Conservation (phyloP, 495 filamentous ascomycete genomes). For the Podospora fimiseda region DNA sequence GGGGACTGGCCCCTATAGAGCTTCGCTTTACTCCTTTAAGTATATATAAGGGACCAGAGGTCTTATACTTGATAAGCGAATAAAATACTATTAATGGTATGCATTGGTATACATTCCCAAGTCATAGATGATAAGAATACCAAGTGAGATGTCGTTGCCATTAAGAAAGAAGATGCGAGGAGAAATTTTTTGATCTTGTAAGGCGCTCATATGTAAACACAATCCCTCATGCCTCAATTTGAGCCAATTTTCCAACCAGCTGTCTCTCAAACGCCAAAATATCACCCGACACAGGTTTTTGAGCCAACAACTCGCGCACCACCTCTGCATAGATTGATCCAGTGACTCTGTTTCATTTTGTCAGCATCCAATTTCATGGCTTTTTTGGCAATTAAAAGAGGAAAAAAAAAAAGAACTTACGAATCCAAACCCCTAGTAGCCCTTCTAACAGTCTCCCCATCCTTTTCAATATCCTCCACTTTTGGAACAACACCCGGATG, state of each 20-base stretch:
- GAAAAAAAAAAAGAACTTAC: slow-evolving; percentile 1
- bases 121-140: too few relatives aligned
- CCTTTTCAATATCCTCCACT: slow-evolving; percentile 5
- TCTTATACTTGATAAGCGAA: too few relatives aligned
- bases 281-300: background rate
- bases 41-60: too few relatives aligned
- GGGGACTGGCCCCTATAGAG: too few relatives aligned
- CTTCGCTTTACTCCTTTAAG: too few relatives aligned
- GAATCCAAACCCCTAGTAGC: slow-evolving; percentile 8
- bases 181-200: too few relatives aligned
- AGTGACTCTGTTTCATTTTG: slow-evolving; percentile 3
- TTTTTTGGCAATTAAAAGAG: background rate
- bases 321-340: slow-evolving; percentile 10
- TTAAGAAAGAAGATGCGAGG: too few relatives aligned
- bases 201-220: too few relatives aligned
- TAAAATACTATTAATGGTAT: too few relatives aligned
- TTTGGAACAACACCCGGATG: background rate
- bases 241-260: slow-evolving; percentile 3
- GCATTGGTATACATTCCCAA: too few relatives aligned
- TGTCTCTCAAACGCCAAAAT: slow-evolving; percentile 7
- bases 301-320: slow-evolving; percentile 3
- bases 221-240: slow-evolving; percentile 1
- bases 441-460: slow-evolving; percentile 5
- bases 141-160: too few relatives aligned
- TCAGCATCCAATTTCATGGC: background rate